Evolutionary conservation across 1,139 yeast species (phyloP).

Genomic region (Yueomyces sp.): DNA sequence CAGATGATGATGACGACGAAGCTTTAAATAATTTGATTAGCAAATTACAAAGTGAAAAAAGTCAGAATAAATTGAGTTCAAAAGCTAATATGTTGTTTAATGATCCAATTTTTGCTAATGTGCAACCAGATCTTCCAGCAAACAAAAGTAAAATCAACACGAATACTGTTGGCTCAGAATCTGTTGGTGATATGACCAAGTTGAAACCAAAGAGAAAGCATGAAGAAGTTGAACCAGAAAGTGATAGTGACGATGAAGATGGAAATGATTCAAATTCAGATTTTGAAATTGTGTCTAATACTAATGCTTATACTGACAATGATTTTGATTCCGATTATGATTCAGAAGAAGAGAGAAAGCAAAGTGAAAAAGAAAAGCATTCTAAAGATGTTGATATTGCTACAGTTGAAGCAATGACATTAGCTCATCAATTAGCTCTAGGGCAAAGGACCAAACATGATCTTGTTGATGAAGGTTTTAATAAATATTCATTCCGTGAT

Average conservation of each 20-base stretch:
- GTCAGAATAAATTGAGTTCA: constrained; percentile 45
- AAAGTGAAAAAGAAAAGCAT: constrained; percentile 34
- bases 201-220: constrained; percentile 7
- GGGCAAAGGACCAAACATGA: constrained; percentile 80
- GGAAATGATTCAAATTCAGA: constrained; percentile 28
- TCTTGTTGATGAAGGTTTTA: constrained; percentile 79
- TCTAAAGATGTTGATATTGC: constrained; percentile 65
- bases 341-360: constrained; percentile 35
- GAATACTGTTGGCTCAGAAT: constrained; percentile 9
- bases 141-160: constrained; percentile 1
- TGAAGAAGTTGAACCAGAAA: constrained; percentile 10
- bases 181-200: constrained; percentile 13
- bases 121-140: constrained; percentile 33
- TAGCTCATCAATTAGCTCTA: constrained; percentile 89
- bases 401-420: constrained; percentile 93
- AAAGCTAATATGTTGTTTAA: constrained; percentile 70
- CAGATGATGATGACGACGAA: constrained; percentile 62
- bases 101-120: constrained; percentile 61
- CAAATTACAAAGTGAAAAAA: constrained; percentile 34
- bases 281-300: constrained; percentile 44
- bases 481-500: constrained; percentile 85
- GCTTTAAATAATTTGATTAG: constrained; percentile 53
- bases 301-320: constrained; percentile 20
- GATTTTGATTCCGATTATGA: constrained; percentile 31
- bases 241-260: constrained; percentile 17